Percentiles rank a stretch among this genome's conserved stretches.
phyloP scores from a whole-genome alignment of 202 grass and related monocot genomes.

The Carex arenaria region DNA sequence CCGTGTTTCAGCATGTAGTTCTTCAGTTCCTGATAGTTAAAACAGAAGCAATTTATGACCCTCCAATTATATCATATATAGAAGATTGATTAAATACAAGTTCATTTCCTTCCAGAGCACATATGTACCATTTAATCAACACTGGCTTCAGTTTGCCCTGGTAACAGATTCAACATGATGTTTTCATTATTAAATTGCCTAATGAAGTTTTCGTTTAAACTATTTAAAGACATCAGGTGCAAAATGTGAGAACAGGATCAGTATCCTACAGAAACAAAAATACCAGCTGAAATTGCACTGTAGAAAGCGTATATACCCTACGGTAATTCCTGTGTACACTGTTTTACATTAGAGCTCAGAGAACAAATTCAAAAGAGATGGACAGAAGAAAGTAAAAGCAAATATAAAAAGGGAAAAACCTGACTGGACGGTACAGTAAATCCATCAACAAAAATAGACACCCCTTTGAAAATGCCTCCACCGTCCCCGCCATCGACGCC shows the following conservation, averaged over 20 bases:
- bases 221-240: neutral
- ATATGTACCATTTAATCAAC: neutral
- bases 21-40: conserved; percentile 61
- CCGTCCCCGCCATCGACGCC: neutral
- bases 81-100: neutral
- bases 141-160: neutral
- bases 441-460: conserved; percentile 86
- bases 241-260: neutral
- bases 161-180: neutral
- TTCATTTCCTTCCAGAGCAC: neutral
- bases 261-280: neutral
- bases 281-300: neutral
- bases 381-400: neutral
- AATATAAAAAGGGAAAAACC: conserved; percentile 28
- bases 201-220: neutral
- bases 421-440: conserved; percentile 76
- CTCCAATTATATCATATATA: neutral
- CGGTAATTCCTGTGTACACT: neutral
- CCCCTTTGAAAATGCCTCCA: conserved; percentile 51
- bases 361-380: neutral
- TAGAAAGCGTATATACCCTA: neutral
- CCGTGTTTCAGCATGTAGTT: conserved; percentile 87
- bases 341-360: too few species aligned
- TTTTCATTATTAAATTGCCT: neutral
- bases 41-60: neutral